Percentiles rank a stretch among this genome's conserved stretches.
Evolutionary conservation across 768 basidiomycete species (phyloP).

Genomic region (Tephrocybe sp.): DNA sequence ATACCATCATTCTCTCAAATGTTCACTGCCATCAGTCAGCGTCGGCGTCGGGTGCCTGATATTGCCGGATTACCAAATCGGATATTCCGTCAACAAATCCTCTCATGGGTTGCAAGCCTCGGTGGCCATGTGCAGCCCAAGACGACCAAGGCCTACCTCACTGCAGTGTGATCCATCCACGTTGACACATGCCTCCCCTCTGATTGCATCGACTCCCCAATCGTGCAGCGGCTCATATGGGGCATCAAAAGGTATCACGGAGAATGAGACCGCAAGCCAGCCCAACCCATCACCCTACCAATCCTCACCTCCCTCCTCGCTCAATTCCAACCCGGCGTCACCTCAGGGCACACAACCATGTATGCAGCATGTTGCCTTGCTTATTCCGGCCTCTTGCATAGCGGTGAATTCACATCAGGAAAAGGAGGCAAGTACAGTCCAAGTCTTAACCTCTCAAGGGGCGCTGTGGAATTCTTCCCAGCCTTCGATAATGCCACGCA

Average conservation of each 20-base stretch:
- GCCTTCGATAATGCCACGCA: conserved; percentile 22
- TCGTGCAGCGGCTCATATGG: conserved; percentile 27
- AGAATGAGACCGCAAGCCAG: conserved; percentile 22
- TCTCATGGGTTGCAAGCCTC: too few relatives aligned
- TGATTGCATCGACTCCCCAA: conserved; percentile 21
- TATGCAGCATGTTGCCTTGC: too few relatives aligned
- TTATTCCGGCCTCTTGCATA: conserved; percentile 19
- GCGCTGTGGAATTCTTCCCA: conserved; percentile 31
- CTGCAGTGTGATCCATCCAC: conserved; percentile 27
- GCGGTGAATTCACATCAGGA: conserved; percentile 21
- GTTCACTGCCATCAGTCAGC: conserved; percentile 34
- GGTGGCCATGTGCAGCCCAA: too few relatives aligned
- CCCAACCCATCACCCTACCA: too few relatives aligned
- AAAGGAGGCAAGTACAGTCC: too few relatives aligned
- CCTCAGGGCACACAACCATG: too few relatives aligned
- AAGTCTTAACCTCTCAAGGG: too few relatives aligned
- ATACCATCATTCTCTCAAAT: conserved; percentile 10
- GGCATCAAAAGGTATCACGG: conserved; percentile 31
- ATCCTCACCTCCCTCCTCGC: too few relatives aligned
- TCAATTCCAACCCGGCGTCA: too few relatives aligned
- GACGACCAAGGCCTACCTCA: conserved; percentile 22
- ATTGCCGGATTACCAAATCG: too few relatives aligned
- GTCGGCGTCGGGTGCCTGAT: not conserved
- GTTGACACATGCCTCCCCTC: conserved; percentile 27
- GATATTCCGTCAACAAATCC: too few relatives aligned